A percentile compares a stretch with the other conserved stretches of the same genome.
Conservation (phyloP, 306 rosid species). For the Trifolium repens region DNA sequence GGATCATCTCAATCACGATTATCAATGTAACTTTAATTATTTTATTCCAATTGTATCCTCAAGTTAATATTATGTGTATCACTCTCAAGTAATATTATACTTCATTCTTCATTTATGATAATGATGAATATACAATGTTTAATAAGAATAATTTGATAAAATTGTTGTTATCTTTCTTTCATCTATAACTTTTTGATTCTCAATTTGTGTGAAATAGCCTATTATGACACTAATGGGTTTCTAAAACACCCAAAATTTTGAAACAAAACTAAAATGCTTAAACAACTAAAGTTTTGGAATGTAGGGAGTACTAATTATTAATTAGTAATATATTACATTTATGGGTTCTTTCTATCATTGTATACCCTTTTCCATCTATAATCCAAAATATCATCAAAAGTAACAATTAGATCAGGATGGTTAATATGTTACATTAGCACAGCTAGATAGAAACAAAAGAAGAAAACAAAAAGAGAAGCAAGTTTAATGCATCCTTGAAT, state of each 20-base stretch:
- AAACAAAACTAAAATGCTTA: not conserved
- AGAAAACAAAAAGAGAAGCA: not conserved
- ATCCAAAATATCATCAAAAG: not conserved
- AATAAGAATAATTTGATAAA: not conserved
- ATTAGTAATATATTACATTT: not conserved
- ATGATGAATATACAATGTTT: not conserved
- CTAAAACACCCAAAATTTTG: not conserved
- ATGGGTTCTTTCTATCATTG: not conserved
- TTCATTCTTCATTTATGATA: not conserved
- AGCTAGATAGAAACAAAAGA: not conserved
- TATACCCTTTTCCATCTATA: too few relatives aligned
- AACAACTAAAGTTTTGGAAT: not conserved
- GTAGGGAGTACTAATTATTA: not conserved
- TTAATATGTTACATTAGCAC: not conserved
- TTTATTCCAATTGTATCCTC: too few relatives aligned
- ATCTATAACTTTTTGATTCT: too few relatives aligned
- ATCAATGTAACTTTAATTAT: not conserved
- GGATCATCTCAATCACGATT: not conserved
- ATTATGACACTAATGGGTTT: not conserved
- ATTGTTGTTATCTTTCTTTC: too few relatives aligned
- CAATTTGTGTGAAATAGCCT: not conserved
- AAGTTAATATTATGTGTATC: too few relatives aligned
- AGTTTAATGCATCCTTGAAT: slow-evolving; percentile 5
- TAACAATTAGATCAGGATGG: not conserved
- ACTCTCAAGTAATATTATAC: not conserved